Evolutionary conservation across 1,139 yeast genomes (phyloP).

Genomic region (Scheffersomyces cryptocercus): DNA sequence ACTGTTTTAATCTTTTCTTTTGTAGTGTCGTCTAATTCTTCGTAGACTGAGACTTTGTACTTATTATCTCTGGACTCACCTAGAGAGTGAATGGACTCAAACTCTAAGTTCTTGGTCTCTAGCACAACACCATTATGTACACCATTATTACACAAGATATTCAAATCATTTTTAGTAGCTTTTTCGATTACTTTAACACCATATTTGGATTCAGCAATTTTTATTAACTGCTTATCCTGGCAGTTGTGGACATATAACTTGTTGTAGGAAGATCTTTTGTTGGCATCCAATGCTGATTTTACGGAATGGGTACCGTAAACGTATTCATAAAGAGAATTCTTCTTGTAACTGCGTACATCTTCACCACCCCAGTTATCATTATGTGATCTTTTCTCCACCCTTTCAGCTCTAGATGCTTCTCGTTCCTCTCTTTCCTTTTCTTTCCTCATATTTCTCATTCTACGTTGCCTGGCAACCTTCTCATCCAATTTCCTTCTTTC

Average conservation of each 20-base stretch:
- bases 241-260: constrained; percentile 52
- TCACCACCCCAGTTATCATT: background rate
- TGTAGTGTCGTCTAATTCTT: constrained; percentile 20
- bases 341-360: background rate
- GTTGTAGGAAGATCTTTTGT: constrained; percentile 54
- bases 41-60: constrained; percentile 23
- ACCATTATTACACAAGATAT: constrained; percentile 62
- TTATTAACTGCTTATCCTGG: constrained; percentile 35
- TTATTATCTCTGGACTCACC: constrained; percentile 28
- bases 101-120: constrained; percentile 60
- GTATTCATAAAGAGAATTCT: constrained; percentile 60
- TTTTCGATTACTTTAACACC: constrained; percentile 46
- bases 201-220: constrained; percentile 42
- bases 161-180: constrained; percentile 57
- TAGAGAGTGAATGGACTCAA: constrained; percentile 42
- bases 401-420: constrained; percentile 54
- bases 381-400: constrained; percentile 62
- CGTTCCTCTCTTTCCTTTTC: constrained; percentile 48
- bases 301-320: constrained; percentile 80
- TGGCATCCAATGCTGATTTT: constrained; percentile 62
- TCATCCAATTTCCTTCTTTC: constrained; percentile 29
- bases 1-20: constrained; percentile 6
- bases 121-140: constrained; percentile 84
- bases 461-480: constrained; percentile 39
- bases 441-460: constrained; percentile 13